Conservation (phyloP, 371 early-diverging fungal species). For the Mucor saturninus region DNA sequence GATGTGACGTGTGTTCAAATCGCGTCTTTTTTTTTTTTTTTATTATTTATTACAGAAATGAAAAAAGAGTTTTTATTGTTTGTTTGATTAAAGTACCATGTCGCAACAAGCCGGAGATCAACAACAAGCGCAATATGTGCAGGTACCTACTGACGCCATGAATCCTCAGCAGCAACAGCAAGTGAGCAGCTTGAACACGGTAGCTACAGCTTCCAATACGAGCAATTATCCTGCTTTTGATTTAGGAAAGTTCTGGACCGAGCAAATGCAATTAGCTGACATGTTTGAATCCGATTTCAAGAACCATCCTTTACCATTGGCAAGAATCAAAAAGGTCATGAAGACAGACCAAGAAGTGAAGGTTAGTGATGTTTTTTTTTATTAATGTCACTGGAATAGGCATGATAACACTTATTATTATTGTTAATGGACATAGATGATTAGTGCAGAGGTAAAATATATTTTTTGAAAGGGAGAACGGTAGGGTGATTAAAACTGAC, state of each 20-base stretch:
- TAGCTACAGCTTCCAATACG: slow-evolving; percentile 6
- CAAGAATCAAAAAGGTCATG: slow-evolving; percentile 99
- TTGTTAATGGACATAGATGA: slow-evolving; percentile 31
- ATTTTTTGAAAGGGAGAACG: neutral
- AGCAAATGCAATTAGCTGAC: slow-evolving; percentile 43
- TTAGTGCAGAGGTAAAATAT: slow-evolving; percentile 41
- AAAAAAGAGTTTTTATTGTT: neutral
- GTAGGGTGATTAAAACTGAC: neutral
- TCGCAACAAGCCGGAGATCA: slow-evolving; percentile 20
- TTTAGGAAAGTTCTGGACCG: slow-evolving; percentile 52
- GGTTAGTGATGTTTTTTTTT: slow-evolving; percentile 37
- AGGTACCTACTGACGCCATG: slow-evolving; percentile 7
- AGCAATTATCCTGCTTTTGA: slow-evolving; percentile 54
- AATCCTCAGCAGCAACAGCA: slow-evolving; percentile 14
- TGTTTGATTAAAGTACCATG: slow-evolving; percentile 3
- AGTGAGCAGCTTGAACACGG: neutral
- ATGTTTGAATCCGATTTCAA: slow-evolving; percentile 80
- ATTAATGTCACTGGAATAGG: neutral
- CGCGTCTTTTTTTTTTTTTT: slow-evolving; percentile 15
- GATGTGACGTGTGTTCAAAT: slow-evolving; percentile 3
- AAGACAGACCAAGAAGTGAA: slow-evolving; percentile 98
- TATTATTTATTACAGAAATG: neutral
- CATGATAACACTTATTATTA: neutral
- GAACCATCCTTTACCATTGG: slow-evolving; percentile 93
- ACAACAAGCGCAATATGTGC: slow-evolving; percentile 12